Evolutionary conservation across 1,284 basidiomycete genomes (phyloP), one percentile per base, ranked within the genome.

Genomic region (Rhodofomes roseus): DNA sequence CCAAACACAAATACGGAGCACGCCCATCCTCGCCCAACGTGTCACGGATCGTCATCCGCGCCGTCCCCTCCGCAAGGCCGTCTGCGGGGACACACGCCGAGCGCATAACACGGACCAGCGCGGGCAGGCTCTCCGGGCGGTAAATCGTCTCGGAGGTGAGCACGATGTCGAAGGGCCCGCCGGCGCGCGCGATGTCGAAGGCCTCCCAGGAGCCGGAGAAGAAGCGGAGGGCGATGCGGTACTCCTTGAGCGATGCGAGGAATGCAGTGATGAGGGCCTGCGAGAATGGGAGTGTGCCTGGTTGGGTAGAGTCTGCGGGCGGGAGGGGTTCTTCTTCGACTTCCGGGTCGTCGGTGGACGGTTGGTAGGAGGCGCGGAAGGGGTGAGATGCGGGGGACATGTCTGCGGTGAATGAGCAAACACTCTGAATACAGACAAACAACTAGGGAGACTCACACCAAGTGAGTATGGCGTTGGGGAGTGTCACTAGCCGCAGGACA

Each of bases 121-220:
- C 76, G 0, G 77, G 77, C 0, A 97, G 79, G 60, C 85, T 90
- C 0, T 86, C 82, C 27, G 82, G 76, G 11, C 87, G 79, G 70
- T 99, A 98, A 31, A 98, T 94, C 23, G 96, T 98, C 77, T 99
- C 96, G 22, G 93, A 92, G 0, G 93, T 95, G 51, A 98, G 75
- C 1, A 96, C 76, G 52, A 96, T 63, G 66, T 94, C 83, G 71
- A 92, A 95, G 5, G 60, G 57, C 51, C 69, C 62, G 20, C 64
- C 67, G 31, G 64, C 52, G 48, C 60, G 34, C 55, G 61, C 16
- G 55, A 76, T 63, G 57, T 81, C 71, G 61, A 87, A 85, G 12
- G 75, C 71, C 23, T 79, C 73, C 96, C 96, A 99, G 16, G 89
- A 83, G 0, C 96, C 95, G 20, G 87, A 83, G 68, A 90, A 93